Percentiles rank a stretch among this genome's conserved stretches.
Conservation (phyloP, 257 asterid genomes). For the Verbascum thapsus region DNA sequence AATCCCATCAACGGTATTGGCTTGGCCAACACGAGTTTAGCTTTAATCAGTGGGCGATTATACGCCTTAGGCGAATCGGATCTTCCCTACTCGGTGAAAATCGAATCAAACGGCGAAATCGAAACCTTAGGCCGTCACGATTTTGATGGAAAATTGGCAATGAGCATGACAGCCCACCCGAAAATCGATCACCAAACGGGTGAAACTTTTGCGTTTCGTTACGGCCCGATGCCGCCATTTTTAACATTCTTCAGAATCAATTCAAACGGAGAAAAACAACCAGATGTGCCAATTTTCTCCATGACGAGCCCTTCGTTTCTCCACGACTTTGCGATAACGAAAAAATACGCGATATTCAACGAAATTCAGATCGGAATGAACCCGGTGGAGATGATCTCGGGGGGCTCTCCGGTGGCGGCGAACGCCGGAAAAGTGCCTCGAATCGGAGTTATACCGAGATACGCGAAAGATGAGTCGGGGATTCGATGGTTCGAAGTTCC, state of each 20-base stretch:
- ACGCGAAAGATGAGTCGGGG: slow-evolving; percentile 58
- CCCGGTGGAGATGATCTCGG: slow-evolving; percentile 48
- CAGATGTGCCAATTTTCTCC: slow-evolving; percentile 73
- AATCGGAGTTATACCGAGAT: slow-evolving; percentile 61
- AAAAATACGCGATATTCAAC: slow-evolving; percentile 62
- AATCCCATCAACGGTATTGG: slow-evolving; percentile 59
- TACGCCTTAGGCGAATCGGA: slow-evolving; percentile 81
- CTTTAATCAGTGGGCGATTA: slow-evolving; percentile 54
- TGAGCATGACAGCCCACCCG: slow-evolving; percentile 89
- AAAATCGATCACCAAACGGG: slow-evolving; percentile 59
- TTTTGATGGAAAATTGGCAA: slow-evolving; percentile 48
- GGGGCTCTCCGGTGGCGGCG: slow-evolving; percentile 58
- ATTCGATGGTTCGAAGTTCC: slow-evolving; percentile 78
- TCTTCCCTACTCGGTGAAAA: slow-evolving; percentile 56
- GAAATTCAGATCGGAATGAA: slow-evolving; percentile 71
- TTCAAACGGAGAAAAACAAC: slow-evolving; percentile 49
- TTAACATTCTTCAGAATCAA: slow-evolving; percentile 52
- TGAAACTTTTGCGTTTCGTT: slow-evolving; percentile 72
- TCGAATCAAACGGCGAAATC: slow-evolving; percentile 55
- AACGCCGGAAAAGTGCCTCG: slow-evolving; percentile 60
- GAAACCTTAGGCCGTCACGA: slow-evolving; percentile 66
- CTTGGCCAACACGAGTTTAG: slow-evolving; percentile 68
- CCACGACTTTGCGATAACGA: slow-evolving; percentile 79
- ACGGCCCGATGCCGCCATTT: slow-evolving; percentile 73
- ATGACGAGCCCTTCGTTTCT: slow-evolving; percentile 59